phyloP scores from a whole-genome alignment of 2,329 filamentous ascomycete species.

The Pseudopithomyces chartarum region DNA sequence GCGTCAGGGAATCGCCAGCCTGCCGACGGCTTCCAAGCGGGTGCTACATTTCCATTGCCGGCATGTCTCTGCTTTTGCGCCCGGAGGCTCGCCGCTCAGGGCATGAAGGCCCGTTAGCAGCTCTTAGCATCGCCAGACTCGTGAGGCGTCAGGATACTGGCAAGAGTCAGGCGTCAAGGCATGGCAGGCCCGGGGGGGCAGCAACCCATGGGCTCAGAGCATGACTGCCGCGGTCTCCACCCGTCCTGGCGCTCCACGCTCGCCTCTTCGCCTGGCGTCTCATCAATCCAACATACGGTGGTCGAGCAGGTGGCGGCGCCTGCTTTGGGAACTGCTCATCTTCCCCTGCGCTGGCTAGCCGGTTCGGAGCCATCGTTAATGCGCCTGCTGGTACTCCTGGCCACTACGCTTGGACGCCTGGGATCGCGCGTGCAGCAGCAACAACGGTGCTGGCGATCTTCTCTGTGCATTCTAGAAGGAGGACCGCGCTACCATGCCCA shows the following conservation, averaged over 20 bases:
- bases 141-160: slow-evolving; percentile 9
- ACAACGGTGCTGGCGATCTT: slow-evolving; percentile 50
- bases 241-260: slow-evolving; percentile 33
- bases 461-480: slow-evolving; percentile 50
- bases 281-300: slow-evolving; percentile 40
- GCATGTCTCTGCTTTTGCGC: slow-evolving; percentile 35
- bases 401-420: slow-evolving; percentile 37
- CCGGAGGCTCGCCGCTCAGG: slow-evolving; percentile 26
- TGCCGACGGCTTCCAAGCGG: slow-evolving; percentile 39
- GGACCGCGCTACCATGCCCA: slow-evolving; percentile 38
- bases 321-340: slow-evolving; percentile 38
- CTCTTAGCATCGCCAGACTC: slow-evolving; percentile 23
- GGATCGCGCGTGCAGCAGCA: slow-evolving; percentile 43
- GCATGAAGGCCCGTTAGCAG: slow-evolving; percentile 15
- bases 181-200: background rate
- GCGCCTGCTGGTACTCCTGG: slow-evolving; percentile 34
- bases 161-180: slow-evolving; percentile 6
- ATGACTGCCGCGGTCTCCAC: slow-evolving; percentile 25
- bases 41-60: slow-evolving; percentile 42
- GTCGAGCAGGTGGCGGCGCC: slow-evolving; percentile 38
- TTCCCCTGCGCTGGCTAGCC: slow-evolving; percentile 41
- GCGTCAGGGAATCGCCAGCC: slow-evolving; percentile 40
- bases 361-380: slow-evolving; percentile 37
- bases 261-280: slow-evolving; percentile 26
- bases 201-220: slow-evolving; percentile 14